Conservation (phyloP, 2,329 filamentous ascomycete species). For the Colletotrichum shisoi region DNA sequence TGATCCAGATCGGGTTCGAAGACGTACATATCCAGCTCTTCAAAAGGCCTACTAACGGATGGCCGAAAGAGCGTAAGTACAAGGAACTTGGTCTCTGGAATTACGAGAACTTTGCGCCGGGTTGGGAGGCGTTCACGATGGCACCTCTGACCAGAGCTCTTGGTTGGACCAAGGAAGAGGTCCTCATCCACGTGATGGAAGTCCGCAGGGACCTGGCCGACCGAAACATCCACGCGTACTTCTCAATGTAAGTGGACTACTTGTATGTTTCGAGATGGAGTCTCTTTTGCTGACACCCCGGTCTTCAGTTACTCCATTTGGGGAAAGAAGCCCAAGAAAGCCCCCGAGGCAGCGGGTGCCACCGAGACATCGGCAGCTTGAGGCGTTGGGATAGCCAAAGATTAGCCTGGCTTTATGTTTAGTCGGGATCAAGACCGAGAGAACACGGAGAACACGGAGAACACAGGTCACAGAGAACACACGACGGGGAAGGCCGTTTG, state of each 20-base stretch:
- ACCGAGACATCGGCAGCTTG: neutral
- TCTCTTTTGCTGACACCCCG: neutral
- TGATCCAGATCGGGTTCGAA: constrained; percentile 47
- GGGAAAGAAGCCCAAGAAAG: constrained; percentile 18
- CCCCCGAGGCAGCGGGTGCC: neutral
- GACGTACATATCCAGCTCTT: constrained; percentile 42
- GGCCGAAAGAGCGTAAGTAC: constrained; percentile 47
- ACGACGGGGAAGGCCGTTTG: no score
- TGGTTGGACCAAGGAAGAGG: constrained; percentile 45
- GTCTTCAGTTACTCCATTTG: constrained; percentile 8
- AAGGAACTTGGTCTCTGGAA: constrained; percentile 49
- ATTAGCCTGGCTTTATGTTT: accelerated
- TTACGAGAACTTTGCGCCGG: constrained; percentile 45
- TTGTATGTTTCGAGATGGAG: accelerated
- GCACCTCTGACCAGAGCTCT: constrained; percentile 45
- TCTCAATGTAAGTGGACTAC: constrained; percentile 41
- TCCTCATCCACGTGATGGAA: constrained; percentile 45
- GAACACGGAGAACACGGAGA: neutral
- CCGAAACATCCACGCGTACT: constrained; percentile 46
- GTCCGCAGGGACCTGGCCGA: constrained; percentile 46
- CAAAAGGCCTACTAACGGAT: constrained; percentile 48
- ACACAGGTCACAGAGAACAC: neutral
- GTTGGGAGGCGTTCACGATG: constrained; percentile 47
- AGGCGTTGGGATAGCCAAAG: neutral
- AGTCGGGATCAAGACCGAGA: no score